Evolutionary conservation across 352 stramenopile genomes (phyloP).

Genomic region (Phytopythium sindhum): DNA sequence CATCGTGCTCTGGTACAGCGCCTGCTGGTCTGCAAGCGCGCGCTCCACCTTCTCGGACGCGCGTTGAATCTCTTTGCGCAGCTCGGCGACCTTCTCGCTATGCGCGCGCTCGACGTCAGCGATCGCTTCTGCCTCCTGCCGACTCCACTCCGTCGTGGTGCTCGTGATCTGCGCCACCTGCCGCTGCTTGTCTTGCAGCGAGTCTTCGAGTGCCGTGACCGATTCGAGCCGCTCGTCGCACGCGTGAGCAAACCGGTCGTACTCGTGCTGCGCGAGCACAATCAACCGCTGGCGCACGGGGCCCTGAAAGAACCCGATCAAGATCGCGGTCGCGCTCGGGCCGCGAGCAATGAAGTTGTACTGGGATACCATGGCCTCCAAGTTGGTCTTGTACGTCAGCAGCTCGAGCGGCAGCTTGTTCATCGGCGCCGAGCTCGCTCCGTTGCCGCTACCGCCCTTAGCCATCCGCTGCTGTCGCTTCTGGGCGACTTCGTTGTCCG

Average conservation of each 20-base stretch:
- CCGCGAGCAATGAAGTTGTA: conserved; percentile 74
- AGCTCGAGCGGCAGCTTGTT: conserved; percentile 61
- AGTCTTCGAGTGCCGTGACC: conserved; percentile 46
- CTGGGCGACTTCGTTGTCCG: conserved; percentile 50
- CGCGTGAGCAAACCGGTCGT: conserved; percentile 53
- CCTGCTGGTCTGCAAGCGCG: conserved; percentile 54
- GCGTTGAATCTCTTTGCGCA: conserved; percentile 36
- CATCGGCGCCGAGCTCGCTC: conserved; percentile 21
- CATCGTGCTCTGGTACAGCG: conserved; percentile 75
- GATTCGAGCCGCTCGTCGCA: conserved; percentile 46
- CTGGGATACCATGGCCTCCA: conserved; percentile 75
- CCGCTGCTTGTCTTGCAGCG: conserved; percentile 41
- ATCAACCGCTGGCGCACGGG: conserved; percentile 47
- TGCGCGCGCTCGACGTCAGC: conserved; percentile 42
- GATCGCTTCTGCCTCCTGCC: conserved; percentile 47
- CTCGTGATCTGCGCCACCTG: conserved; percentile 45
- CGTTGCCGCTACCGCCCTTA: conserved; percentile 6
- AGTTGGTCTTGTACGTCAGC: conserved; percentile 74
- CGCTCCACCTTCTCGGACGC: conserved; percentile 42
- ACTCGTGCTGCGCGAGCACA: conserved; percentile 47
- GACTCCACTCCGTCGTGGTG: conserved; percentile 40
- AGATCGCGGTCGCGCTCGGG: conserved; percentile 36
- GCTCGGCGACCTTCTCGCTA: conserved; percentile 30
- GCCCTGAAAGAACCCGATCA: conserved; percentile 59
- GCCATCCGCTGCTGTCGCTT: conserved; percentile 26